These are phyloP conservation scores for Cladophialophora exuberans DNA, from an alignment of 2,329 filamentous ascomycete species.

Conservation along the genomic window DNA sequence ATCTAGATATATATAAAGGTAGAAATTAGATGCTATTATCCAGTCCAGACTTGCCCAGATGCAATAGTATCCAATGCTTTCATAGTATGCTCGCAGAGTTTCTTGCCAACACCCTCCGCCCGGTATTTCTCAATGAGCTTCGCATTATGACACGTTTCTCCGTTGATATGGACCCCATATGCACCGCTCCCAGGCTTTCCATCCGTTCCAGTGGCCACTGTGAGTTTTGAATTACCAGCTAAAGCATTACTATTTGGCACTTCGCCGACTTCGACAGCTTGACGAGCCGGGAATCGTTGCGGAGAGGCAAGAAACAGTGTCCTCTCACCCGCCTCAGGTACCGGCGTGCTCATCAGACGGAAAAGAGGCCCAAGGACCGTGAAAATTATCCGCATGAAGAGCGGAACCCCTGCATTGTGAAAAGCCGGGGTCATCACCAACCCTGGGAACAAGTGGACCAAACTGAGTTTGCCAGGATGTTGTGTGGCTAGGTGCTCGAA, in stretches of 20 bases:
- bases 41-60: slow-evolving; percentile 1
- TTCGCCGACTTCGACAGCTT: neutral
- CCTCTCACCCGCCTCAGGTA: neutral
- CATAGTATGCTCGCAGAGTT: slow-evolving; percentile 25
- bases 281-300: neutral
- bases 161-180: slow-evolving; percentile 12
- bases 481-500: slow-evolving; percentile 1
- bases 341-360: neutral
- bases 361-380: neutral
- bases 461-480: slow-evolving; percentile 3
- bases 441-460: slow-evolving; percentile 4
- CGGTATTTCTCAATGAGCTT: slow-evolving; percentile 18
- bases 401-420: slow-evolving; percentile 5
- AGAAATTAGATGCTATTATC: too few relatives aligned
- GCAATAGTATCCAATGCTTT: slow-evolving; percentile 18
- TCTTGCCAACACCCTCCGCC: slow-evolving; percentile 16
- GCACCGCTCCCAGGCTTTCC: slow-evolving; percentile 17
- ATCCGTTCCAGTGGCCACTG: slow-evolving; percentile 5
- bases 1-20: too few relatives aligned
- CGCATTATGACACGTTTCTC: slow-evolving; percentile 16
- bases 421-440: slow-evolving; percentile 10
- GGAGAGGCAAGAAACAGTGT: neutral
- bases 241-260: too few relatives aligned
- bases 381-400: neutral
- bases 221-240: neutral